Conservation (phyloP, 140 eudicot genomes). For the Senecio squalidus region DNA sequence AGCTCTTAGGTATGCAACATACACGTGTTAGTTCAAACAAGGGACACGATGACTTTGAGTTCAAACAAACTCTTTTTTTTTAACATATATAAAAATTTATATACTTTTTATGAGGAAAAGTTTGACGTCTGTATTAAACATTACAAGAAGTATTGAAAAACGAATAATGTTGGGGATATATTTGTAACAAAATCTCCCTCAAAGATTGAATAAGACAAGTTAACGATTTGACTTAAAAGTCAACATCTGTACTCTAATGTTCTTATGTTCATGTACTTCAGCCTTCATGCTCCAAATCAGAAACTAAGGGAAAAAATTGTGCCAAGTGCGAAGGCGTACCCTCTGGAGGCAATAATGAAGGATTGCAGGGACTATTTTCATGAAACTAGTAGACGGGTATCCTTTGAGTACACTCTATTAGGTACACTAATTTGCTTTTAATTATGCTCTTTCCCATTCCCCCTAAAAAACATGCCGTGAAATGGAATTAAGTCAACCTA, state of each 20-base stretch:
- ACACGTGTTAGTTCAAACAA: background rate
- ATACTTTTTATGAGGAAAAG: background rate
- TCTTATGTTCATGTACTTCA: slow-evolving; percentile 26
- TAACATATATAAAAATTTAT: background rate
- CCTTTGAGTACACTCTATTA: slow-evolving; percentile 92
- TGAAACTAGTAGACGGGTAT: slow-evolving; percentile 90
- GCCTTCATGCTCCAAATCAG: slow-evolving; percentile 99
- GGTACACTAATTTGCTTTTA: slow-evolving; percentile 37
- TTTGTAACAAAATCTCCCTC: background rate
- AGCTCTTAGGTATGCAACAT: slow-evolving; percentile 69
- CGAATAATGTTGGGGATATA: background rate
- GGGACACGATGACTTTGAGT: background rate
- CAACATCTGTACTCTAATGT: background rate
- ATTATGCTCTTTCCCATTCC: background rate
- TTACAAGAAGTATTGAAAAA: background rate
- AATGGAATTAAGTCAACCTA: background rate
- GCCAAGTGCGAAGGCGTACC: slow-evolving; percentile 99
- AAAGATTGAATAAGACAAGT: background rate
- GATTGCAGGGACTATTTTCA: slow-evolving; percentile 90
- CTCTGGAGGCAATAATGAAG: slow-evolving; percentile 89
- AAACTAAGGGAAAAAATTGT: slow-evolving; percentile 82
- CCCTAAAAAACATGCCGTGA: background rate
- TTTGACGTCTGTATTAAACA: background rate
- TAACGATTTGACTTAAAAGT: background rate
- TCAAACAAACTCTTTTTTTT: background rate